Evolutionary conservation across 805 yeast genomes (phyloP).

Genomic region (Candida oleophila): DNA sequence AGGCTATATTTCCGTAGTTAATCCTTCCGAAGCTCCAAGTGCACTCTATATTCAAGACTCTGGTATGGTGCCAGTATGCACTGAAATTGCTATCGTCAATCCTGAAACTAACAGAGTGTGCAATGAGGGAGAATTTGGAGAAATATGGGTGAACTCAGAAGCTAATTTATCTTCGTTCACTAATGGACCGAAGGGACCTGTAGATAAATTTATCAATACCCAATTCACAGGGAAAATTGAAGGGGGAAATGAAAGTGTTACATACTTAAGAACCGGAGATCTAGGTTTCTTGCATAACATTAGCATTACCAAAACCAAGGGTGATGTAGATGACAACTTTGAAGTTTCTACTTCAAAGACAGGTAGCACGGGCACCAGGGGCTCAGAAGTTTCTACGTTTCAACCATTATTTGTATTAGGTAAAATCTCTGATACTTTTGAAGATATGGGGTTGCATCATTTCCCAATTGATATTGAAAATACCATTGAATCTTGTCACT

Average conservation of each 20-base stretch:
- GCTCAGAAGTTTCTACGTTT: constrained; percentile 37
- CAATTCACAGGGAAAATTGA: constrained; percentile 65
- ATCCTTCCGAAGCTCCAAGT: constrained; percentile 65
- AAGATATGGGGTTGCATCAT: constrained; percentile 85
- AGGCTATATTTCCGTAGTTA: constrained; percentile 78
- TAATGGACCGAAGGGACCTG: constrained; percentile 49
- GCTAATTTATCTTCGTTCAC: constrained; percentile 69
- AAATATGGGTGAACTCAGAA: constrained; percentile 93
- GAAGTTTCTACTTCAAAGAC: constrained; percentile 13
- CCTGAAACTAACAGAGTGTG: constrained; percentile 86
- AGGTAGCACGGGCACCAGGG: constrained; percentile 5
- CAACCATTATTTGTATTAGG: constrained; percentile 88
- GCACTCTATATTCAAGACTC: constrained; percentile 86
- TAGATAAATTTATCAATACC: constrained; percentile 46
- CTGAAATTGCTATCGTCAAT: constrained; percentile 90
- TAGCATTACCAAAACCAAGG: constrained; percentile 41
- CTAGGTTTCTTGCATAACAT: constrained; percentile 87
- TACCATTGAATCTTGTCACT: constrained; percentile 47
- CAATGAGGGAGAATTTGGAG: constrained; percentile 90
- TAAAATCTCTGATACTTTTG: constrained; percentile 81
- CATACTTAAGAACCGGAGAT: constrained; percentile 88
- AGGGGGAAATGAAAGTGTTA: constrained; percentile 57
- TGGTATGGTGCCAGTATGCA: constrained; percentile 93
- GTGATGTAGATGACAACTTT: constrained; percentile 21
- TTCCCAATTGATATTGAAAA: constrained; percentile 81